Evolutionary conservation across 495 filamentous ascomycete species (phyloP).

Genomic region (Aspergillus coremiiformis): DNA sequence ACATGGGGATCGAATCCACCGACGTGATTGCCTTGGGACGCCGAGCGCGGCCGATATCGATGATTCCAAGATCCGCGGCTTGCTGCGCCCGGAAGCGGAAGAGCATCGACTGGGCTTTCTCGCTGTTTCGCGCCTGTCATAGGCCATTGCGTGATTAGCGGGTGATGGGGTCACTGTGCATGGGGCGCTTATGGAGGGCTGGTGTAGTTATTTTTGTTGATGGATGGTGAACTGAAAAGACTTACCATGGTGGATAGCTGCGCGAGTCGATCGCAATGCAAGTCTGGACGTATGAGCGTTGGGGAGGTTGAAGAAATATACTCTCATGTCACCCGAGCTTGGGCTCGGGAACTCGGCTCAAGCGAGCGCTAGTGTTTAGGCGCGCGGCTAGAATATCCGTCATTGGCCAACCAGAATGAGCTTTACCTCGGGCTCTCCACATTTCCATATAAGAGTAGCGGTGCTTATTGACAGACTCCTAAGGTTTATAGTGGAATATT

Average conservation of each 20-base stretch:
- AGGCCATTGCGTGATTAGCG: constrained; percentile 10
- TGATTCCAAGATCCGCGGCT: constrained; percentile 91
- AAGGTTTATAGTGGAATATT: too few relatives aligned
- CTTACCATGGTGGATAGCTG: constrained; percentile 32
- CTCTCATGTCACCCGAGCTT: constrained; percentile 13
- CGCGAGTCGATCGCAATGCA: constrained; percentile 7
- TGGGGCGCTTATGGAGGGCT: neutral
- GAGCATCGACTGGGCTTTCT: constrained; percentile 99
- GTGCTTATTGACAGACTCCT: neutral
- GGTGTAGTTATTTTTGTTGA: neutral
- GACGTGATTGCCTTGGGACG: constrained; percentile 85
- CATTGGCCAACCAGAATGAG: neutral
- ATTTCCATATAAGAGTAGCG: neutral
- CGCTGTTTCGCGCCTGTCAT: constrained; percentile 70
- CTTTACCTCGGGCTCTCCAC: too few relatives aligned
- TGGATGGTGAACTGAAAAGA: neutral
- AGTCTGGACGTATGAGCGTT: constrained; percentile 12
- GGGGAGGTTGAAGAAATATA: constrained; percentile 7
- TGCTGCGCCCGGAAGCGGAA: constrained; percentile 98
- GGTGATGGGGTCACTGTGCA: neutral
- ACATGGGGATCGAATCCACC: constrained; percentile 72
- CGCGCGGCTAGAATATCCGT: constrained; percentile 20
- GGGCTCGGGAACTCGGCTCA: constrained; percentile 16
- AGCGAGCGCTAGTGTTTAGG: constrained; percentile 15
- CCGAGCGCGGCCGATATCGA: constrained; percentile 83